phyloP scores from a whole-genome alignment of 331 rosid genomes.

The Malus hybrid region DNA sequence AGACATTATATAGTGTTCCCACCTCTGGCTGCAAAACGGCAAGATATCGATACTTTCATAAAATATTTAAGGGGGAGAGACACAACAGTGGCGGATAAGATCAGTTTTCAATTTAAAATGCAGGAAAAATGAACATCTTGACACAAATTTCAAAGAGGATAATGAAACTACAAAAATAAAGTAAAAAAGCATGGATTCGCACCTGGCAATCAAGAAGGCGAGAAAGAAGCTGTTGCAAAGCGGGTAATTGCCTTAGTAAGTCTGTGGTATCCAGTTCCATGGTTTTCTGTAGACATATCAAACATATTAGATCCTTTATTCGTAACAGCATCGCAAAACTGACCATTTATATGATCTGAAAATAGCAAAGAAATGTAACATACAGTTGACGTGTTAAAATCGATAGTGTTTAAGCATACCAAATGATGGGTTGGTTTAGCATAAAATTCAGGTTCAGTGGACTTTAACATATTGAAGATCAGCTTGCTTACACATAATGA shows the following conservation, averaged over 20 bases:
- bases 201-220: constrained; percentile 15
- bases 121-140: background rate
- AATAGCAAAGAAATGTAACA: background rate
- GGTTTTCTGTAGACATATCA: background rate
- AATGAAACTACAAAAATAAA: background rate
- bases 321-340: background rate
- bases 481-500: background rate
- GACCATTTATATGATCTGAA: background rate
- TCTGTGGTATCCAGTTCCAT: constrained; percentile 3
- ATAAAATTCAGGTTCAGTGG: background rate
- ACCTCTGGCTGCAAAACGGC: background rate
- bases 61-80: background rate
- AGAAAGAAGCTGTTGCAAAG: constrained; percentile 11
- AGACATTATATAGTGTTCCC: background rate
- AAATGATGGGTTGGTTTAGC: background rate
- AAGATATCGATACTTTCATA: background rate
- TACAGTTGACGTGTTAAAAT: background rate
- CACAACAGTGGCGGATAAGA: background rate
- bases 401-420: background rate
- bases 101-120: background rate
- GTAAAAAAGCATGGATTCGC: background rate
- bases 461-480: too few relatives aligned
- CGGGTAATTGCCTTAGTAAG: constrained; percentile 5
- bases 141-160: background rate
- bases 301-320: background rate